Base-by-base conservation (phyloP, 306 rosid species). In the Amphicarpaea edgeworthii region DNA sequence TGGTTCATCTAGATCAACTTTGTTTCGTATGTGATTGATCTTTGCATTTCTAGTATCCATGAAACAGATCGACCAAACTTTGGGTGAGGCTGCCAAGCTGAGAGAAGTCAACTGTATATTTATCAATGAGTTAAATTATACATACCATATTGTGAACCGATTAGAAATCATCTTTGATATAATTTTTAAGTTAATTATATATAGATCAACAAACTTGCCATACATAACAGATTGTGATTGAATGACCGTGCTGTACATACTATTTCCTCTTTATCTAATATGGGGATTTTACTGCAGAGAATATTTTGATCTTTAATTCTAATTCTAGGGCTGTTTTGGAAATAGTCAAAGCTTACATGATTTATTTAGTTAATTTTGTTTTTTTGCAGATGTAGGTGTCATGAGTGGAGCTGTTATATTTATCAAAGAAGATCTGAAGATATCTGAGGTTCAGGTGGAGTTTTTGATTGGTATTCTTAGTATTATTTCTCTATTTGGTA, bases 351-450 rank as follows among this genome's bases (percentile, higher is more conserved):
- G 53, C 65, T 81, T 15, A 55, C 55, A 28, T 66, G 57, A 63
- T 73, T 75, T 76, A 12, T 11, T 80, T 59, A 83, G 55, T 76
- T 28, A 37, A 84, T 63, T 65, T 19, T n/a, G n/a, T n/a, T n/a
- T n/a, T n/a, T n/a, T n/a, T 82, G 81, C 90, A 94, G 98, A 94
- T 79, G 98, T 94, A 6, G 98, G 98, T 70, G 98, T 94, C n/a
- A 94, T 94, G 98, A 93, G 98, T 79, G 98, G 97, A 69, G 97
- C 98, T 58, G 90, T 94, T 54, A 83, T 91, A 85, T 94, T 90
- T 85, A 94, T 94, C 46, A 91, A 90, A 46, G 90, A 94, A 78
- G 98, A 91, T 85, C 84, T 91, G 63, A 94, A 91, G 68, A 91
- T 91, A 79, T 75, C 90, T 21, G 94, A 94, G 87, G 83, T 91